Base-by-base conservation (phyloP, 2,329 filamentous ascomycete species). In the Epichloe gansuensis region DNA sequence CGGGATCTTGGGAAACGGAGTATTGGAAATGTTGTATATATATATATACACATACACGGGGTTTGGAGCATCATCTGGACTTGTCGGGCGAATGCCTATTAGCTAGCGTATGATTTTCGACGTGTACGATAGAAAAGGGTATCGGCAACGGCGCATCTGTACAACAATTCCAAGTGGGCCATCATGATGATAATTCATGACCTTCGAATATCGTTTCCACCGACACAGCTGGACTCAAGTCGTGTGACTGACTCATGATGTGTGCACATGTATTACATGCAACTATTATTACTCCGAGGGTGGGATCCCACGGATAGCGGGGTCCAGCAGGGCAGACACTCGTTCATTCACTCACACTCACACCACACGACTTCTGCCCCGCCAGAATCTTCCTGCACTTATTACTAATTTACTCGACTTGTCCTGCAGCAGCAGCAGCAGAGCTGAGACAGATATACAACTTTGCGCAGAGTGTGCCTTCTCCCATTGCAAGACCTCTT, bases 51-150 rank as follows among this genome's bases (percentile, higher is more conserved):
- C 8, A 42, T 48, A 21, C 5, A 45, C 31, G 12, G 17, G 50
- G 37, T 25, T 31, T 5, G 48, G 34, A 45, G 52, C 47, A 50
- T 46, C 35, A 43, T 46, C 6, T 51, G 45, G 48, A 51, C 38
- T 51, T 39, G 38, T 37, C 17, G 21, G 48, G 31, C 38, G 31
- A 23, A 48, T n/a, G 28, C 21, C 38, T 31, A 38, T 34, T 45
- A 48, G 48, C 52, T 45, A 48, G 48, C 52, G 52, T 45, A 45
- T 48, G 45, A 42, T 39, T 50, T 45, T 51, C n/a, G 4, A 23
- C 23, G 21, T 51, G 48, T 51, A 51, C 34, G 41, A 42, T 54
- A 51, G 41, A n/a, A 44, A 38, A 37, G n/a, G 41, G 48, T 39
- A 45, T 47, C 25, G 25, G n/a, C n/a, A 15, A 47, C 17, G 46